Evolutionary conservation across 768 basidiomycete genomes (phyloP), one percentile per base, ranked within the genome.

Genomic region (Boletales sp.): DNA sequence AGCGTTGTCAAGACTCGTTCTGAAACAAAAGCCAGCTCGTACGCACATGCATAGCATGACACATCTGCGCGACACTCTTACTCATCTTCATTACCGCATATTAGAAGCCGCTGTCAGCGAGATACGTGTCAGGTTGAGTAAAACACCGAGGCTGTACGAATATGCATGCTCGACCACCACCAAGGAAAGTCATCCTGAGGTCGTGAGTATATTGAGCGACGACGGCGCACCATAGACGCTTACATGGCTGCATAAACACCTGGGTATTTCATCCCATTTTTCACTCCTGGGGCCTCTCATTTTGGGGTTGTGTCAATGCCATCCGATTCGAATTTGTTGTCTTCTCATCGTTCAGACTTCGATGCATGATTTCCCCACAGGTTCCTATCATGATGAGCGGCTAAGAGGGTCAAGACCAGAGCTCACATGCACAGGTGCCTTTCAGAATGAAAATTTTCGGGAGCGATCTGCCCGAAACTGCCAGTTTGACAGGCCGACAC

Each of bases 51-150:
- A n/a, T 13, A 34, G 5, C 14, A 33, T 33, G 37, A 14, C 35
- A 46, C 11, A 18, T 9, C 13, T 12, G 35, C 7, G 41, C 30
- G 30, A 34, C 17, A 14, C 33, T 47, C 77, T 54, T 57, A 81
- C 80, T 82, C 60, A 80, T 79, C 61, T 82, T 79, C 49, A 79
- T 66, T 60, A 76, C 70, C 6, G 81, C 78, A 54, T 80, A 81
- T 57, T 72, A 76, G 58, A 78, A 81, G 14, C 81, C 70, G 39
- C 69, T 70, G 39, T 33, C 50, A 45, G 17, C 8, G 15, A 15
- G 25, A 31, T 32, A 25, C 56, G 43, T 47, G 50, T 21, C 21
- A 21, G 21, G 21, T 21, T 4, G 21, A 21, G 5, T 18, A 12
- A 18, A 45, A 41, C n/a, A 39, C 18, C 28, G 37, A 40, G 30